A percentile compares a stretch with the other conserved stretches of the same genome.
Evolutionary conservation across 2,329 filamentous ascomycete genomes (phyloP).

Genomic region (Trichoderma sp.): DNA sequence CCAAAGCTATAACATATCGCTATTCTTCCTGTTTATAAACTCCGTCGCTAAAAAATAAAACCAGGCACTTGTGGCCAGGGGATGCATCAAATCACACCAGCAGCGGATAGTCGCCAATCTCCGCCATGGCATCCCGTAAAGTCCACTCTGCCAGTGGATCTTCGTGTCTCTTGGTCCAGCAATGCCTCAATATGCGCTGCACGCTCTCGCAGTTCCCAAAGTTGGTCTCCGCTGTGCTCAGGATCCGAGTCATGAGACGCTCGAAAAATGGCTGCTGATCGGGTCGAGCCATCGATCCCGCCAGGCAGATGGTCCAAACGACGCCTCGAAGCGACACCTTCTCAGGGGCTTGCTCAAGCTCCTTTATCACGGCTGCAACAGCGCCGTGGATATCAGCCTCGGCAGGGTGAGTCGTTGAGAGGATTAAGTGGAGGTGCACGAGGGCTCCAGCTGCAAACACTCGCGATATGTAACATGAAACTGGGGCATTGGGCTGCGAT

Average conservation of each 20-base stretch:
- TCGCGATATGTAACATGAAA: slow-evolving; percentile 10
- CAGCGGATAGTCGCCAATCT: background rate
- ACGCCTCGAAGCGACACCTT: background rate
- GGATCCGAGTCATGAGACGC: slow-evolving; percentile 4
- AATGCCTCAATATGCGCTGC: slow-evolving; percentile 11
- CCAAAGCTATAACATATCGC: background rate
- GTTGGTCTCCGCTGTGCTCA: background rate
- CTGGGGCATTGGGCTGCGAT: background rate
- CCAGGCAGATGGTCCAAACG: slow-evolving; percentile 10
- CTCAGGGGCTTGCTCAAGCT: background rate
- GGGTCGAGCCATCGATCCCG: slow-evolving; percentile 7
- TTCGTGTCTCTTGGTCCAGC: slow-evolving; percentile 13
- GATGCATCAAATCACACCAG: background rate
- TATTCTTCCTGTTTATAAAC: background rate
- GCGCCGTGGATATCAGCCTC: slow-evolving; percentile 1
- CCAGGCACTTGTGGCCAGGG: background rate
- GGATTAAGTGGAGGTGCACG: background rate
- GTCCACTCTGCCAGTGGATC: background rate
- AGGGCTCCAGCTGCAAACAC: slow-evolving; percentile 5
- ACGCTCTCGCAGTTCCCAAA: slow-evolving; percentile 13
- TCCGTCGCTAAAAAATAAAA: background rate
- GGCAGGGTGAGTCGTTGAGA: background rate
- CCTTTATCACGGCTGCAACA: background rate
- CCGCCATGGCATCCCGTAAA: slow-evolving; percentile 3
- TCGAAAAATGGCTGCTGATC: slow-evolving; percentile 11